A percentile compares a stretch with the other conserved stretches of the same genome.
Conservation (phyloP, 164 flowering plant species). For the Tetrastigma voinierianum region DNA sequence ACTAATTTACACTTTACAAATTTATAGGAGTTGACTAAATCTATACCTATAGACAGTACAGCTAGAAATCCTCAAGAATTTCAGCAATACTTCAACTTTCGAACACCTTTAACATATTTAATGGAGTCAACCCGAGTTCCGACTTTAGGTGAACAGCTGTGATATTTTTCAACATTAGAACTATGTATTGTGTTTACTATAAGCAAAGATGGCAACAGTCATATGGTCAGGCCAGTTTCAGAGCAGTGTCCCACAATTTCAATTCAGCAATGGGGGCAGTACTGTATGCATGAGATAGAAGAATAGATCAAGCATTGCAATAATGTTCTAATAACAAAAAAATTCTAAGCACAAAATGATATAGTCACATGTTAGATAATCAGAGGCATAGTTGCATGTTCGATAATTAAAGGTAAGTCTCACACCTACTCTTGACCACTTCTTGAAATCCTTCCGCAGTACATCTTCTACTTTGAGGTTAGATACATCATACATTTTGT, state of each 20-base stretch:
- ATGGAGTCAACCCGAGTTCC: neutral
- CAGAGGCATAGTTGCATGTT: conserved; percentile 2
- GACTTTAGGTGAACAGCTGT: neutral
- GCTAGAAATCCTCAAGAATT: neutral
- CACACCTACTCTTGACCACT: conserved; percentile 58
- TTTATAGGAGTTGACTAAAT: too few species aligned
- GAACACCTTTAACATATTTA: neutral
- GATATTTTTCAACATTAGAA: too few species aligned
- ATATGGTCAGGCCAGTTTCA: neutral
- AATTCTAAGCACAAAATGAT: neutral
- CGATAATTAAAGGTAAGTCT: too few species aligned
- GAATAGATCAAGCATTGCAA: neutral
- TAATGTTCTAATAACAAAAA: neutral
- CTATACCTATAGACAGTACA: neutral
- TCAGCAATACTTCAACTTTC: too few species aligned
- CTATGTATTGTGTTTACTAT: too few species aligned
- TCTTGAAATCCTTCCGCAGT: conserved; percentile 70
- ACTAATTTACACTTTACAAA: too few species aligned
- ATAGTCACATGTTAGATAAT: neutral
- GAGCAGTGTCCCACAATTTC: neutral
- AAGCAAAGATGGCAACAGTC: neutral
- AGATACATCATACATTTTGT: conserved; percentile 53
- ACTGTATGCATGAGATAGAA: neutral
- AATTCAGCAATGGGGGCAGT: neutral
- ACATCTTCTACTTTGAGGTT: conserved; percentile 54